Evolutionary conservation across 1,139 yeast species (phyloP), one percentile per base, ranked within the genome.

Genomic region (Lodderomyces theae): DNA sequence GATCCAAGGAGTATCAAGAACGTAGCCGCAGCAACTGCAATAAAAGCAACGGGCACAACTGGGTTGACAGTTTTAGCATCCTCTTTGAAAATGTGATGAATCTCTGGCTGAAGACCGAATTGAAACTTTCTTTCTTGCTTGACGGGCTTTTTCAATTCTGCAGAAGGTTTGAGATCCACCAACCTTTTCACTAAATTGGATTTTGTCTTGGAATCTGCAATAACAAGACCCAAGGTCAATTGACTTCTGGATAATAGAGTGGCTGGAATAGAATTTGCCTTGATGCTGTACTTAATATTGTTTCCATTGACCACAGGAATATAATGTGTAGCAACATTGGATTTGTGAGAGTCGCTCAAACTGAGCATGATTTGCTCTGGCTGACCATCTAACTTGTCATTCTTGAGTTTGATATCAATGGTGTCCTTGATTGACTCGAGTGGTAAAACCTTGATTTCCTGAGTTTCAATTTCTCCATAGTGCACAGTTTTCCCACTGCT

Each of bases 81-180:
- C 5, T 66, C 57, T 45, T 72, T 73, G 71, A 89, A 89, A 37
- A 69, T 63, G 59, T 88, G 95, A 50, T 69, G 69, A 51, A 89
- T 85, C 61, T 86, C 95, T 6, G 85, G 81, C 58, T 74, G 64
- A 22, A 68, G 56, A 2, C 75, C 81, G 45, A 78, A 63, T 54
- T 75, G 69, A 31, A 50, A 47, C 9, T 56, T 49, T n/a, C 72
- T 62, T 43, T 61, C 55, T 45, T 68, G 57, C 7, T 53, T 54
- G 35, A 54, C 51, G 11, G 61, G 46, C 2, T 44, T 49, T 41
- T 56, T 52, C 42, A 69, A 54, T 16, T 60, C 66, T 4, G 50
- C 54, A 34, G 61, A 40, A n/a, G 74, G 72, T 13, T 60, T 41
- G 19, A 72, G 42, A 45, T 69, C 69, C 12, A 59, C 66, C 51